Evolutionary conservation across 1,284 basidiomycete genomes (phyloP).

Genomic region (Cryptococcus wingfieldii): DNA sequence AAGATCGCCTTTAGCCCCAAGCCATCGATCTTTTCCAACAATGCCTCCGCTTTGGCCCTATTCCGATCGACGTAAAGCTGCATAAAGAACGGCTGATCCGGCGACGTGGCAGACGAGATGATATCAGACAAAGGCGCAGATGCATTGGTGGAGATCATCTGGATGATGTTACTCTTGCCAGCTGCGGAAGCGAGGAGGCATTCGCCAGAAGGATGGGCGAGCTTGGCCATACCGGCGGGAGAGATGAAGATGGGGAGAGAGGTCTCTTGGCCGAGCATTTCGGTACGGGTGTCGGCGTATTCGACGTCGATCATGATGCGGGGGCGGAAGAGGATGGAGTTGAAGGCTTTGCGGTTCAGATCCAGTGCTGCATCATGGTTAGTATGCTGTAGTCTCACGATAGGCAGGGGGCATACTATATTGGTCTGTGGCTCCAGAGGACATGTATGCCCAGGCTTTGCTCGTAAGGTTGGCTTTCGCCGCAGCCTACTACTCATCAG

Average conservation of each 20-base stretch:
- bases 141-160: conserved; percentile 49
- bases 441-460: conserved; percentile 49
- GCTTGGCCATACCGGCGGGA: conserved; percentile 48
- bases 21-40: conserved; percentile 38
- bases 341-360: conserved; percentile 41
- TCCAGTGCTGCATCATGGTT: conserved; percentile 30
- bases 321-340: conserved; percentile 47
- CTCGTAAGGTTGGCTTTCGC: conserved; percentile 36
- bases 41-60: conserved; percentile 40
- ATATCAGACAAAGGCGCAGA: conserved; percentile 45
- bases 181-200: conserved; percentile 41
- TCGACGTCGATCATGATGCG: conserved; percentile 44
- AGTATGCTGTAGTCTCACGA: not conserved
- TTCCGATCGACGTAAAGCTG: conserved; percentile 49
- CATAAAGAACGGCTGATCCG: conserved; percentile 47
- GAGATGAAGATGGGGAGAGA: conserved; percentile 47
- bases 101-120: conserved; percentile 23
- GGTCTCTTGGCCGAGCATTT: conserved; percentile 41
- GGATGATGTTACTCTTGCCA: conserved; percentile 42
- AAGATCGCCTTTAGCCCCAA: conserved; percentile 46
- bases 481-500: conserved; percentile 26
- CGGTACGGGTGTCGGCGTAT: conserved; percentile 38
- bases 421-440: conserved; percentile 47
- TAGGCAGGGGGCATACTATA: conserved; percentile 28
- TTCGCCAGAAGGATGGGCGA: conserved; percentile 46